Percentiles rank a stretch among this genome's conserved stretches.
Conservation (phyloP, 1,284 basidiomycete species). For the Pseudozyma sp. region DNA sequence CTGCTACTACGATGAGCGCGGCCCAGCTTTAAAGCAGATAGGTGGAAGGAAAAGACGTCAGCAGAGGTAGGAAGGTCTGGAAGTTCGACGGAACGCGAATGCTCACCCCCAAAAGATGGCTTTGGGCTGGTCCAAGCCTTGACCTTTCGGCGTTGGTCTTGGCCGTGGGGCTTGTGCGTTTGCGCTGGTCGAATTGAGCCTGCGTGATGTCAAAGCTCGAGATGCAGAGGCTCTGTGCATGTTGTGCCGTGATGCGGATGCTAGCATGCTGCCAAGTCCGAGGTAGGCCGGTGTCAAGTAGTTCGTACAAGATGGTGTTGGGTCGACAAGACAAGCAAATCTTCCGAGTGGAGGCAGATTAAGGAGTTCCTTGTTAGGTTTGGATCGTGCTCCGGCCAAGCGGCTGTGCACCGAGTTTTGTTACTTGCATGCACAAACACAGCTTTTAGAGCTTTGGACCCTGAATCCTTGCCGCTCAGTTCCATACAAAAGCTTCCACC, state of each 20-base stretch:
- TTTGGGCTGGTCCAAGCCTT: conserved; percentile 42
- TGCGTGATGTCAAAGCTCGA: neutral
- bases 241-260: neutral
- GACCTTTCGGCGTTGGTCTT: conserved; percentile 11
- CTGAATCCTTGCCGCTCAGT: neutral
- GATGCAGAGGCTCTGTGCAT: neutral
- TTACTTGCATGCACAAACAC: neutral
- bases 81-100: too few species aligned
- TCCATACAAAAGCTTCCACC: too few species aligned
- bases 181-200: conserved; percentile 14
- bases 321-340: too few species aligned
- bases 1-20: conserved; percentile 36
- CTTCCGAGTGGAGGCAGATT: too few species aligned
- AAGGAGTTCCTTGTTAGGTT: too few species aligned
- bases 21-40: too few species aligned
- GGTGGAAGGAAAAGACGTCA: too few species aligned
- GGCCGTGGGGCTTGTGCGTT: neutral
- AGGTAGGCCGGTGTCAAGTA: too few species aligned
- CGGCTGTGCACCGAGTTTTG: conserved; percentile 1
- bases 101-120: conserved; percentile 50
- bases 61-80: too few species aligned
- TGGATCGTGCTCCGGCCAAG: too few species aligned
- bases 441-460: conserved; percentile 14
- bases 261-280: conserved; percentile 5
- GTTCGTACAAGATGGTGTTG: too few species aligned